Percentiles rank a stretch among this genome's conserved stretches.
Evolutionary conservation across 306 rosid genomes (phyloP).

Genomic region (Mucuna pruriens): DNA sequence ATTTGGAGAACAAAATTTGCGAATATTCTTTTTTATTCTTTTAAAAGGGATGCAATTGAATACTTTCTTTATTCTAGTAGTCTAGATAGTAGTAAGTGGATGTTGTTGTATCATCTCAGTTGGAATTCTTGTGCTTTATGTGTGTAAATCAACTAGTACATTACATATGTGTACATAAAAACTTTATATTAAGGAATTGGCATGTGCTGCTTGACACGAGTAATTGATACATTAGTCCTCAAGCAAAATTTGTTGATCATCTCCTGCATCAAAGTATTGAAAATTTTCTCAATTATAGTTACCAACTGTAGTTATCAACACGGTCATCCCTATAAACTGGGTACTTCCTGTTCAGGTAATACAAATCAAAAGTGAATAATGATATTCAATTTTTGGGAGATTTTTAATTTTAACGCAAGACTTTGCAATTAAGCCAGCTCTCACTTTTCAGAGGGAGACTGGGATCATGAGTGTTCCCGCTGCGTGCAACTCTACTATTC

Average conservation of each 20-base stretch:
- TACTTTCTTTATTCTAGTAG: not conserved
- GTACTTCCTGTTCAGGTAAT: not conserved
- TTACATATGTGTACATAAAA: not conserved
- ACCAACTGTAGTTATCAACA: no score
- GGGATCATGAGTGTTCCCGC: not conserved
- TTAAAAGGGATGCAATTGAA: not conserved
- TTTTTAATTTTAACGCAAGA: not conserved
- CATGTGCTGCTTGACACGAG: not conserved
- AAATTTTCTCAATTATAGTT: not conserved
- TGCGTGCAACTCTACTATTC: not conserved
- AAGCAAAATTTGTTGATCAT: conserved; percentile 1
- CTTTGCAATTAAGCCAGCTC: not conserved
- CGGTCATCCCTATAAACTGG: not conserved
- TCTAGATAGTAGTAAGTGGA: not conserved
- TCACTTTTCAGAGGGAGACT: not conserved
- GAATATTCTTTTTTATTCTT: not conserved
- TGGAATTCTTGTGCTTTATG: not conserved
- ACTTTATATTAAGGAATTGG: not conserved
- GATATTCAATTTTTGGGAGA: not conserved
- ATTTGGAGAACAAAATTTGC: not conserved
- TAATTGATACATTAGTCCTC: not conserved
- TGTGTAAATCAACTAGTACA: not conserved
- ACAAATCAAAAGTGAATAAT: no score
- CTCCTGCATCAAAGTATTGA: not conserved
- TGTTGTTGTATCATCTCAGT: not conserved